Conservation (phyloP, 2,329 filamentous ascomycete genomes). For the Cladosporium sp. region DNA sequence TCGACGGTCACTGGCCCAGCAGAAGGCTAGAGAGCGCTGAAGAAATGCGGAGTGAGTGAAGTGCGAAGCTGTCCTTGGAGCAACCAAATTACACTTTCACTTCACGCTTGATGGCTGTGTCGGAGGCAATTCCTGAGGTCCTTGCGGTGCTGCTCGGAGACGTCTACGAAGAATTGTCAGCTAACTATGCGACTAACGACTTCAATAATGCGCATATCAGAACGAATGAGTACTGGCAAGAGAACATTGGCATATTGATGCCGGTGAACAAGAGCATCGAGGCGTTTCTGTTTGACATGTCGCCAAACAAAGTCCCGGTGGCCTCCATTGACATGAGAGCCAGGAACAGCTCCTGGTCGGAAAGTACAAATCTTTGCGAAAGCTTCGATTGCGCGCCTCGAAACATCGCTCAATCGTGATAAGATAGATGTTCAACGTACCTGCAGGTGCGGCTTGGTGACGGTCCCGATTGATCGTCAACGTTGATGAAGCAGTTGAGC, state of each 20-base stretch:
- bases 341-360: not conserved
- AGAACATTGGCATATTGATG: not conserved
- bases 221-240: not conserved
- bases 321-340: not conserved
- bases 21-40: constrained; percentile 5
- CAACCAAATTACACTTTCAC: constrained; percentile 9
- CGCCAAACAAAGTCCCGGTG: not conserved
- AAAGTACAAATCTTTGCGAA: not conserved
- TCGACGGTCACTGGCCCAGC: not conserved
- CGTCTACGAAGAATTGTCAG: not conserved
- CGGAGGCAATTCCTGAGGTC: not conserved
- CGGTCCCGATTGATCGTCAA: not conserved
- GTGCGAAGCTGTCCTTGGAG: not conserved
- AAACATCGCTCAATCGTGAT: not conserved
- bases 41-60: not conserved
- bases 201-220: not conserved
- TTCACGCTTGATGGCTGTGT: constrained; percentile 6
- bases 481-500: not conserved
- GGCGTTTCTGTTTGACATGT: no score
- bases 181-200: not conserved
- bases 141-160: not conserved
- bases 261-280: not conserved
- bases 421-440: not conserved
- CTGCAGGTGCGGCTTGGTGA: not conserved
- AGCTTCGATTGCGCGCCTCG: not conserved